Evolutionary conservation across 2,329 filamentous ascomycete species (phyloP).

Genomic region (Sphaerostilbella broomeana): DNA sequence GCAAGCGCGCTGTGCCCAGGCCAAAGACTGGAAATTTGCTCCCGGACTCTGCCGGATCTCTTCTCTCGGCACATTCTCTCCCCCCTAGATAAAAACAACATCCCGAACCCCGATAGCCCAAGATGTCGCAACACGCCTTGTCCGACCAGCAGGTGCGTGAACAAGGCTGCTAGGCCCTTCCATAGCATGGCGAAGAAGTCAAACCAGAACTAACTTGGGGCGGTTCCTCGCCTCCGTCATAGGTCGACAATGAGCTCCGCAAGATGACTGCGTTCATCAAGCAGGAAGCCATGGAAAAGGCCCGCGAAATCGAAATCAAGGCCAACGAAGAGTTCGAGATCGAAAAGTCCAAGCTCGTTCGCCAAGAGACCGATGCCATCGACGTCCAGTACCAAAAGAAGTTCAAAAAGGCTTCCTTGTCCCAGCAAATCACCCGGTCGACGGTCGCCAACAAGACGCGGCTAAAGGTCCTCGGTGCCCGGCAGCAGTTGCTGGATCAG

Average conservation of each 20-base stretch:
- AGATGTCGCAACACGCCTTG: slow-evolving; percentile 93
- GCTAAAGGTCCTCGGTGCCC: slow-evolving; percentile 76
- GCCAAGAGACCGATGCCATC: slow-evolving; percentile 88
- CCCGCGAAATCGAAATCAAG: slow-evolving; percentile 94
- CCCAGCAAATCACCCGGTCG: slow-evolving; percentile 95
- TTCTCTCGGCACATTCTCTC: too few species aligned
- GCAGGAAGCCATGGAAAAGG: slow-evolving; percentile 95
- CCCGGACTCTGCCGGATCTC: too few species aligned
- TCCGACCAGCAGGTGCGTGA: slow-evolving; percentile 92
- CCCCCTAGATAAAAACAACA: too few species aligned
- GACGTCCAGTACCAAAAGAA: slow-evolving; percentile 95
- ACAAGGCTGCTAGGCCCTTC: slow-evolving; percentile 15
- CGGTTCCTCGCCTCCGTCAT: slow-evolving; percentile 15
- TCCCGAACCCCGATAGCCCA: slow-evolving; percentile 31
- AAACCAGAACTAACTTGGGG: too few species aligned
- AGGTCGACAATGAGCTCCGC: slow-evolving; percentile 97
- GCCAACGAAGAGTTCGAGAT: slow-evolving; percentile 98
- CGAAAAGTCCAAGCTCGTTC: slow-evolving; percentile 97
- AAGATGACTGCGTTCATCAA: slow-evolving; percentile 99
- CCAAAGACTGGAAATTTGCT: neutral
- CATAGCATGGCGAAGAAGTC: slow-evolving; percentile 11
- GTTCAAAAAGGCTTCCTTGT: slow-evolving; percentile 97
- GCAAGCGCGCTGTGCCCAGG: neutral
- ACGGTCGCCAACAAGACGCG: slow-evolving; percentile 95
- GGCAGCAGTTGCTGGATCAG: slow-evolving; percentile 84